Conservation (phyloP, 1,139 yeast genomes). For the Arxiozyma slooffiae region DNA sequence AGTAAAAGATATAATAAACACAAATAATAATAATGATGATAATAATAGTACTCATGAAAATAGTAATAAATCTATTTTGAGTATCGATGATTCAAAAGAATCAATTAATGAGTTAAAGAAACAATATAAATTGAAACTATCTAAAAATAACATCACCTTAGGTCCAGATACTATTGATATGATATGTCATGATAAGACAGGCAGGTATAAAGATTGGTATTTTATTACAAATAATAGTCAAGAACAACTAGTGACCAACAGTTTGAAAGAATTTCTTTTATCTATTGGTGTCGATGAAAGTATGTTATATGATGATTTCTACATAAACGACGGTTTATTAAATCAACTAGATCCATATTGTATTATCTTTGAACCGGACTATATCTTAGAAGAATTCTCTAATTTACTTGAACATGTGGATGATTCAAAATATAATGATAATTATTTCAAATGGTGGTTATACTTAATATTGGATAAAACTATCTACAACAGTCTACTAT, state of each 20-base stretch:
- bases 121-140: background rate
- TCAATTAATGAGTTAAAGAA: background rate
- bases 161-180: constrained; percentile 9
- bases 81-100: background rate
- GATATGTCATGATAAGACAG: constrained; percentile 1
- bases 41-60: background rate
- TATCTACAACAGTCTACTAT: constrained; percentile 18
- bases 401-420: background rate
- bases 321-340: constrained; percentile 4
- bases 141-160: background rate
- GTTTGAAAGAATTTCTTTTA: background rate
- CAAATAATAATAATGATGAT: background rate
- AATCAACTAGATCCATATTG: constrained; percentile 16
- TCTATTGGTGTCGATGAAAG: constrained; percentile 4
- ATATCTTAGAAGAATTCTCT: constrained; percentile 11
- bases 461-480: constrained; percentile 24
- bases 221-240: background rate
- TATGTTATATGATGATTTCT: background rate
- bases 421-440: background rate
- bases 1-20: constrained; percentile 5
- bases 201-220: background rate
- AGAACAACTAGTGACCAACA: background rate
- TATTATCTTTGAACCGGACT: constrained; percentile 16
- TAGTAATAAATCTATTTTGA: too few relatives aligned
- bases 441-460: constrained; percentile 9